Evolutionary conservation across 2,329 filamentous ascomycete species (phyloP).

Genomic region (Trichoderma koningiopsis): DNA sequence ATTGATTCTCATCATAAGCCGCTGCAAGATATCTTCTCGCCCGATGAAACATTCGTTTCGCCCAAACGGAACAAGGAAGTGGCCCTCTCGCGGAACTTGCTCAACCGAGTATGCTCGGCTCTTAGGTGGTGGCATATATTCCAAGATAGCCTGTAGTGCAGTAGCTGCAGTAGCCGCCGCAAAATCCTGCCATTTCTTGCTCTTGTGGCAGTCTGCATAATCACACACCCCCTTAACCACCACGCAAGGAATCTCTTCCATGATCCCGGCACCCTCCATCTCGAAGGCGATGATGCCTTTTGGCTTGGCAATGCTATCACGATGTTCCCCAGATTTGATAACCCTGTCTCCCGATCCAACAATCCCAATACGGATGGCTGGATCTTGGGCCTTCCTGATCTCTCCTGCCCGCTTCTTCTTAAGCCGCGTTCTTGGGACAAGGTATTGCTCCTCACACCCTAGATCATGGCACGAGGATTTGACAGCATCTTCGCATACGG

Average conservation of each 20-base stretch:
- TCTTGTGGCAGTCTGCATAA: slow-evolving; percentile 16
- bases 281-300: slow-evolving; percentile 33
- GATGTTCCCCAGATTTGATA: slow-evolving; percentile 40
- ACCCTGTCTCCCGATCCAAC: slow-evolving; percentile 41
- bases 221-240: slow-evolving; percentile 26
- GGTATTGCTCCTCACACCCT: not conserved
- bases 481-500: not conserved
- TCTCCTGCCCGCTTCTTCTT: not conserved
- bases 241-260: slow-evolving; percentile 36
- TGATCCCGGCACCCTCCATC: slow-evolving; percentile 38
- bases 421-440: not conserved
- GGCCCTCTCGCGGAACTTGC: not conserved
- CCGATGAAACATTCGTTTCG: slow-evolving; percentile 32
- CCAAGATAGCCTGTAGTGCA: not conserved
- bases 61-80: slow-evolving; percentile 27
- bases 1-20: slow-evolving; percentile 26
- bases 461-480: not conserved
- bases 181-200: slow-evolving; percentile 12
- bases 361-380: not conserved
- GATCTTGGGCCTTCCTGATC: not conserved
- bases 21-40: slow-evolving; percentile 27
- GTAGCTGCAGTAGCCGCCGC: slow-evolving; percentile 8
- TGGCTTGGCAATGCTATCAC: slow-evolving; percentile 37
- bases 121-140: not conserved
- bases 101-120: not conserved